phyloP scores from a whole-genome alignment of 1,284 basidiomycete species.

The Puccinia coronata region DNA sequence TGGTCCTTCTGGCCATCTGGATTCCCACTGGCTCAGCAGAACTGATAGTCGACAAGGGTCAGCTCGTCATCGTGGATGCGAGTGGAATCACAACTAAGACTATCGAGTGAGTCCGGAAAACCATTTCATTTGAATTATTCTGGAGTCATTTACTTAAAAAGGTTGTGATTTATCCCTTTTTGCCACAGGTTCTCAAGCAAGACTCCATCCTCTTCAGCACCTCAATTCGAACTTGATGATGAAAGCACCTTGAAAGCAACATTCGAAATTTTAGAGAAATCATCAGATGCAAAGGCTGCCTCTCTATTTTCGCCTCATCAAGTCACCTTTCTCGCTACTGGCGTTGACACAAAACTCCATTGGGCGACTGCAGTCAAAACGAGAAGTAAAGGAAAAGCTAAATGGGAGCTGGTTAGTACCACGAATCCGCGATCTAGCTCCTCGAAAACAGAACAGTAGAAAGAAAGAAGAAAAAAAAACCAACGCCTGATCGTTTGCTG shows the following conservation, averaged over 20 bases:
- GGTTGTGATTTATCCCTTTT: no score
- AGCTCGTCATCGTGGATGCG: conserved; percentile 12
- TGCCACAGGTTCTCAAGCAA: conserved; percentile 9
- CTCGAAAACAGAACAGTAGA: neutral
- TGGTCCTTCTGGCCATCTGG: conserved; percentile 7
- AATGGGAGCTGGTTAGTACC: conserved; percentile 49
- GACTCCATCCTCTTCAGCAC: neutral
- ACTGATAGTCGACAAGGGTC: conserved; percentile 30
- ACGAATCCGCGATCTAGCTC: no score
- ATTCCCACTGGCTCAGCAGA: conserved; percentile 9
- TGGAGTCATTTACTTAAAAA: neutral
- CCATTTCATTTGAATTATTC: no score
- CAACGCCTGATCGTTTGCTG: neutral
- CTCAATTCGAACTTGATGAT: neutral
- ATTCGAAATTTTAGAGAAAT: conserved; percentile 35
- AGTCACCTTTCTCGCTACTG: conserved; percentile 42
- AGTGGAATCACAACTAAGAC: conserved; percentile 32
- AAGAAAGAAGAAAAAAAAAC: neutral
- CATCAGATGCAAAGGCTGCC: neutral
- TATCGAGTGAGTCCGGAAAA: conserved; percentile 13
- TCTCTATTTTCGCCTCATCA: conserved; percentile 39
- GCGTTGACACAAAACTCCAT: conserved; percentile 40
- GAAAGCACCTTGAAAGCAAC: conserved; percentile 32
- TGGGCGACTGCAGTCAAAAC: conserved; percentile 40
- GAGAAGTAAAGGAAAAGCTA: conserved; percentile 44